These are phyloP conservation scores for Skeletonema tropicum DNA, from an alignment of 108 stramenopile species.

Conservation along the genomic window DNA sequence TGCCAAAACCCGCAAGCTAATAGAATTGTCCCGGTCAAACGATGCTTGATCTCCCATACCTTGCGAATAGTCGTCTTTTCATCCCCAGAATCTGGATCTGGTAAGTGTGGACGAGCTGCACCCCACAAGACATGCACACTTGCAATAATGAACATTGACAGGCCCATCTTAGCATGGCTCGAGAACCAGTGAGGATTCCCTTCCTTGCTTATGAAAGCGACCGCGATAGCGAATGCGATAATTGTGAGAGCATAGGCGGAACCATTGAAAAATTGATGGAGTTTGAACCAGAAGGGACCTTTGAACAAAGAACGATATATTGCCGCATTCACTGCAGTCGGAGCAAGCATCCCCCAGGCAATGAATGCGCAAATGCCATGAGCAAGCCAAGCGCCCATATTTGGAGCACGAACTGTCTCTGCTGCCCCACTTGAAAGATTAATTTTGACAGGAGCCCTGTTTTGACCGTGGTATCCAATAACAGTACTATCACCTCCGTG, in stretches of 20 bases:
- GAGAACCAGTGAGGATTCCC: slow-evolving; percentile 19
- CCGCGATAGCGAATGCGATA: neutral
- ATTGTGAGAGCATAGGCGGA: neutral
- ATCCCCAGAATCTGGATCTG: slow-evolving; percentile 30
- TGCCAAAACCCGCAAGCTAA: slow-evolving; percentile 46
- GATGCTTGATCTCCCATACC: slow-evolving; percentile 34
- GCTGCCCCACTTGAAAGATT: neutral
- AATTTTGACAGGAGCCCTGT: neutral
- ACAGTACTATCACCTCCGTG: neutral
- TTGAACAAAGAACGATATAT: slow-evolving; percentile 9
- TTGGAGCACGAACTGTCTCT: neutral
- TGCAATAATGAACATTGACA: slow-evolving; percentile 47
- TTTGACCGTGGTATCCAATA: neutral
- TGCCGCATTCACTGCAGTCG: slow-evolving; percentile 20
- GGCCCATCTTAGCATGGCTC: slow-evolving; percentile 40
- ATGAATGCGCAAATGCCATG: slow-evolving; percentile 7
- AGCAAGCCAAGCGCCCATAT: slow-evolving; percentile 5
- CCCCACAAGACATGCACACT: slow-evolving; percentile 45
- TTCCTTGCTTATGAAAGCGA: slow-evolving; percentile 16
- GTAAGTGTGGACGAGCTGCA: slow-evolving; percentile 39
- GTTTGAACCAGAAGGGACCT: neutral
- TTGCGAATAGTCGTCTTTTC: slow-evolving; percentile 27
- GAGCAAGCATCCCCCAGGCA: slow-evolving; percentile 33
- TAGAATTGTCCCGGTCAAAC: slow-evolving; percentile 16
- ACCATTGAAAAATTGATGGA: neutral